Evolutionary conservation across 169 alveolate genomes (phyloP), one percentile per base, ranked within the genome.

Genomic region (Plasmodium blacklocki): DNA sequence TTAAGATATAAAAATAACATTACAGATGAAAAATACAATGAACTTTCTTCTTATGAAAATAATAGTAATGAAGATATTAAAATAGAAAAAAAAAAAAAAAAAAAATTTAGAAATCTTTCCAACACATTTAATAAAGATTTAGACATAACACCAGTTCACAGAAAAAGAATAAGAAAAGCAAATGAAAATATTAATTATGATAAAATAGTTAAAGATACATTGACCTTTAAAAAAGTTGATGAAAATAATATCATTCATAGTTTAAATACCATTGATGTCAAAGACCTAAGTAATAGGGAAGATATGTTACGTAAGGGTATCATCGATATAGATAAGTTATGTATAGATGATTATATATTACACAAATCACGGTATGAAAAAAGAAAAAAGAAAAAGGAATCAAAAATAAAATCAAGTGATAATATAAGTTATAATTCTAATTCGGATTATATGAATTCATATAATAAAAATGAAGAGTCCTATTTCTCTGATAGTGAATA

Each of bases 111-210:
- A 32, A 32, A 5, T 4, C 45, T 32, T 32, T 32, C 45, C 45
- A 32, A 32, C 9, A 32, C 1, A 5, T 32, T 5, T 32, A 32
- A 32, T 32, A 32, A 32, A 32, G 45, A 32, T 32, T 32, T 32
- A 32, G 45, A 32, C 45, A 0, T 32, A 32, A 32, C 45, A 32
- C 45, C 45, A 5, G 9, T 32, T 32, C 45, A 32, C 45, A 73
- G 43, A 59, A 73, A 23, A 59, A 63, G 50, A 59, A 73, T 26
- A 32, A 45, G 70, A 58, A 45, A 19, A 60, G 45, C 11, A n/a
- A 43, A 52, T 50, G 49, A 39, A 32, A 32, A 32, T 32, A 32
- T 6, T 32, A 32, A 32, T 32, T 32, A 32, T 32, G 45, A 32
- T 32, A 32, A 32, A 0, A 32, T 32, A 32, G 5, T 8, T 32